Base-by-base conservation (phyloP, 208 protist genomes). In the Wallacemonas collosoma region DNA sequence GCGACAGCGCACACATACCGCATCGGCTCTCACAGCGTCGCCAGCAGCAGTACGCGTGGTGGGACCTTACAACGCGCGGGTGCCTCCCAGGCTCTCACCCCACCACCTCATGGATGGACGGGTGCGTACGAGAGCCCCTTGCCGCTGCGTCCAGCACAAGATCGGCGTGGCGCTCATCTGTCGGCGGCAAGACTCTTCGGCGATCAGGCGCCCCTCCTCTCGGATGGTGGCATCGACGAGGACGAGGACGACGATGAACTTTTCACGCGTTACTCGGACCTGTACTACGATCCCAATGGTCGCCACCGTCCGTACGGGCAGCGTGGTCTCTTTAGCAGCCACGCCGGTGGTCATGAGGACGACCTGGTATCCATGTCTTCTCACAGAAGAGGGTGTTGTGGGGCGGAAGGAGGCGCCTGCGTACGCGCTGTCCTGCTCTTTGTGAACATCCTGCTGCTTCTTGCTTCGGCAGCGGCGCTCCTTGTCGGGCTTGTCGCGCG, bases 361-460 rank as follows among this genome's bases (percentile, higher is more conserved):
- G 26, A 26, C 26, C 26, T 26, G 26, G 26, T 26, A 26, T 26
- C 26, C 26, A 26, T 26, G 26, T 26, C 26, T 26, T 26, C 26
- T 26, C 26, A 26, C 26, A 26, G 26, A 26, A 26, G 26, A 26
- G 26, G 26, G 4, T 45, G 57, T 1, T 63, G 57, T 39, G 39
- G 57, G 7, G 70, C 55, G 38, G 53, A 53, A 7, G 71, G 54
- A 15, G 43, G 76, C 44, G 7, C 39, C 1, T 73, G 68, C 12
- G 44, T 76, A 3, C 68, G 78, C 3, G 57, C 35, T 6, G 53
- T 72, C 4, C 39, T 79, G 11, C 76, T 79, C 54, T n/a, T 62
- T 9, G 71, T 77, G 15, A 83, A 83, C 55, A 39, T 53, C 9
- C 43, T 79, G 1, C 35, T 83, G 39, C 76, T 71, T 2, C 67